Evolutionary conservation across 768 basidiomycete genomes (phyloP), one percentile per base, ranked within the genome.

Genomic region (Tephrocybe sp.): DNA sequence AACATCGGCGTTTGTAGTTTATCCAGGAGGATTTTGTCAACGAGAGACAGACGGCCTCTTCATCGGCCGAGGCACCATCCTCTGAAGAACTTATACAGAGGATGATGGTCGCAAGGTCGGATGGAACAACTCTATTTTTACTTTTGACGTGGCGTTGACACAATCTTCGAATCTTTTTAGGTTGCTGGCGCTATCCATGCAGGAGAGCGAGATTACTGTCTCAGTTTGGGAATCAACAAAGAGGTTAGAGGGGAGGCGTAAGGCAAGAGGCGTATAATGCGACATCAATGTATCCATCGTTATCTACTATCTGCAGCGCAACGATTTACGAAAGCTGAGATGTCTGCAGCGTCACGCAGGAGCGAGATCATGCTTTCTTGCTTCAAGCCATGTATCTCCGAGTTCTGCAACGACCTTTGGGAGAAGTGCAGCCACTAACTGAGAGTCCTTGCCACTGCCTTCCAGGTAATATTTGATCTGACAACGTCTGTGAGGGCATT

Each of bases 381-480:
- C 81, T 61, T 86, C 76, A 66, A 94, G 74, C 92, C 92, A 94
- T 13, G 73, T 71, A 16, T 72, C 66, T 15, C 77, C 76, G 9
- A 94, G 67, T 54, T 87, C 85, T 32, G 69, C 64, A 2, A 88
- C 77, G 0, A 89, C 84, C 34, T 61, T 63, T 4, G 67, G 65
- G n/a, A 94, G 73, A 30, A 81, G 64, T 4, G 54, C 58, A 2
- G 68, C 67, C 4, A 93, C 82, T 0, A 62, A 60, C n/a, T 52
- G 53, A 0, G 69, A 59, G 54, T 87, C 68, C 41, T 64, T 71
- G 0, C 90, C 89, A 41, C 72, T 78, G 9, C 89, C 92, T 70
- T 95, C 92, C 24, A 94, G 71, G 61, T 95, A 95, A 64, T 87
- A 92, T 63, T 95, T 95, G 69, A 93, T 89, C 88, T 77, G 38